Evolutionary conservation across 345 rosid genomes (phyloP), one percentile per base, ranked within the genome.

Genomic region (Salix caprea): DNA sequence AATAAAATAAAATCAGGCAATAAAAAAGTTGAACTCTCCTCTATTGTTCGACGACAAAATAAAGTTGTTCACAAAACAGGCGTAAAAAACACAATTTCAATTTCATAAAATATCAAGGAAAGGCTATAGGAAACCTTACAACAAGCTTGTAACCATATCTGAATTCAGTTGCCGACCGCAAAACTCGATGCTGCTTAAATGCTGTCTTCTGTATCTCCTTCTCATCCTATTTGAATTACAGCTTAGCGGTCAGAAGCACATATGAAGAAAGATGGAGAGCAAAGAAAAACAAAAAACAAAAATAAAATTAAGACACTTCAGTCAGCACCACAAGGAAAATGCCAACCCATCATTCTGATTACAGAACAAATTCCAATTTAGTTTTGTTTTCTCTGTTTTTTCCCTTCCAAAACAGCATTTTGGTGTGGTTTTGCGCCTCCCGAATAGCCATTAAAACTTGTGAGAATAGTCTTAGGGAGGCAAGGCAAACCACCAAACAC

Each of bases 121-220:
- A 19, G 66, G 77, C 40, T 79, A 77, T 16, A 16, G 23, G 54
- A 72, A 73, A 76, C 82, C 83, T 89, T 93, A 93, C 97, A 78
- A 95, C 94, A 77, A 93, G 93, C 85, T 93, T 95, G 92, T 95
- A 93, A 82, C 99, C 99, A 77, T 90, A 93, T 93, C 92, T 89
- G 88, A 95, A 95, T 69, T 93, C 93, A 2, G 91, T 84, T 26
- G 98, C 89, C 1, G 88, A 69, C 50, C 86, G 90, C 80, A 95
- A 79, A 16, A 84, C 88, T 52, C 96, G 97, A 79, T 83, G 82
- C 82, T 93, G 97, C 83, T 86, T 91, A 54, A 89, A 75, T 48
- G 98, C 99, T 7, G 96, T 90, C 89, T 90, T 91, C 75, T 91
- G 94, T 78, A 91, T 93, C 82, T 90, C 93, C 88, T 90, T 91